phyloP scores from a whole-genome alignment of 2,329 filamentous ascomycete genomes.

The Exophiala spinifera region DNA sequence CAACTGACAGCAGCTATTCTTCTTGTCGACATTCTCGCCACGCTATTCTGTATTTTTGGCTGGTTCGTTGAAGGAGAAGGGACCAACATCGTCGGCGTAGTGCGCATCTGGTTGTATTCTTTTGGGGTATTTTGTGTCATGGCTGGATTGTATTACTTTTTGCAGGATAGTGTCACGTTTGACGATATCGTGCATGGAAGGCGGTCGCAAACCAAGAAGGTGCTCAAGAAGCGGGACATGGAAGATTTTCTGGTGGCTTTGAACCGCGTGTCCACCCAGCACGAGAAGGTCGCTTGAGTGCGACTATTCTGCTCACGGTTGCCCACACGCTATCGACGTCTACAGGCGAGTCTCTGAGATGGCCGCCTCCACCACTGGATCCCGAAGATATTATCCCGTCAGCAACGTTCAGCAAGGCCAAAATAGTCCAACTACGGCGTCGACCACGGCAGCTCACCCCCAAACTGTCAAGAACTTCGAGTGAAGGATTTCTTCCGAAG shows the following conservation, averaged over 20 bases:
- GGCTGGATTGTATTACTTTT: constrained; percentile 74
- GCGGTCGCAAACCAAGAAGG: constrained; percentile 64
- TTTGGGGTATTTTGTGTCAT: constrained; percentile 85
- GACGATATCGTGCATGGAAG: constrained; percentile 94
- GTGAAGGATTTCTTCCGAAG: background rate
- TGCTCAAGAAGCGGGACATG: constrained; percentile 76
- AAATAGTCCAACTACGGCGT: background rate
- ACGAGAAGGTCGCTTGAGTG: constrained; percentile 76
- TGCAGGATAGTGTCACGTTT: constrained; percentile 76
- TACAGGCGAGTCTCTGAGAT: constrained; percentile 6
- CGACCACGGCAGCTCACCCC: background rate
- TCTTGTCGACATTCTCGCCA: constrained; percentile 77
- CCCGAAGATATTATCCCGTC: background rate
- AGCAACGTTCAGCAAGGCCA: background rate
- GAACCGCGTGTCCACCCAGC: constrained; percentile 85
- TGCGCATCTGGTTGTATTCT: constrained; percentile 88
- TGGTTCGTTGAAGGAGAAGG: constrained; percentile 66
- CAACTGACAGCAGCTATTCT: constrained; percentile 76
- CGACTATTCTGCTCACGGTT: constrained; percentile 15
- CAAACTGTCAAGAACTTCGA: background rate
- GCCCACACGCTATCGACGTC: constrained; percentile 5
- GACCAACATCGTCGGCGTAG: constrained; percentile 77
- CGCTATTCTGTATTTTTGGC: constrained; percentile 80
- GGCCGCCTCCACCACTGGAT: constrained; percentile 12
- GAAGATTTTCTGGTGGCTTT: constrained; percentile 90